phyloP scores from a whole-genome alignment of 306 rosid genomes.

The Vachellia collinsii region DNA sequence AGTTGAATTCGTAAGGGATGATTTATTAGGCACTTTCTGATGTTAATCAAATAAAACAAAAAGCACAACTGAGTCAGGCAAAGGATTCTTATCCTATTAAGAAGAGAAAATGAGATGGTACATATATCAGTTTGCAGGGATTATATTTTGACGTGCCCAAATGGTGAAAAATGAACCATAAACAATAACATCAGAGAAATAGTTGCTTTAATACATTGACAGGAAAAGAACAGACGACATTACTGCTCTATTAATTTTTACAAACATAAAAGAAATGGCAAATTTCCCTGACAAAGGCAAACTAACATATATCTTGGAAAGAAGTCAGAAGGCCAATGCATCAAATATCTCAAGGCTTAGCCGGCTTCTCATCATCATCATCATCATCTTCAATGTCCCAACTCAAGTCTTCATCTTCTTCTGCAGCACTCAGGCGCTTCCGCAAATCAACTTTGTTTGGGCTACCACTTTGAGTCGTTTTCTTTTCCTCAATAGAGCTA shows the following conservation, averaged over 20 bases:
- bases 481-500: conserved; percentile 65
- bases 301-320: conserved; percentile 29
- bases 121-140: neutral
- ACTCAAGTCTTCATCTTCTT: conserved; percentile 84
- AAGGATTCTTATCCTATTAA: neutral
- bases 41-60: neutral
- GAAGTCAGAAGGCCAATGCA: conserved; percentile 14
- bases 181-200: conserved; percentile 15
- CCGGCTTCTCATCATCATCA: conserved; percentile 42
- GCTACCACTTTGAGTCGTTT: conserved; percentile 43
- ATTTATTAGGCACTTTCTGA: neutral
- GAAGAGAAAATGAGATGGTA: neutral
- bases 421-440: conserved; percentile 66
- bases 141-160: neutral
- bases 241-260: conserved; percentile 38
- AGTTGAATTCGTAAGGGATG: conserved; percentile 14
- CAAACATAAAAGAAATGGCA: neutral
- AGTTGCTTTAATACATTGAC: conserved; percentile 34
- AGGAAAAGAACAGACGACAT: conserved; percentile 20
- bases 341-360: conserved; percentile 47
- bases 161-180: conserved; percentile 1
- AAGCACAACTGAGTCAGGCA: neutral
- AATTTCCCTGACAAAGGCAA: conserved; percentile 22
- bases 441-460: conserved; percentile 54
- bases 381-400: conserved; percentile 85